Conservation (phyloP, 305 asterid species). For the Fraxinus platypoda region DNA sequence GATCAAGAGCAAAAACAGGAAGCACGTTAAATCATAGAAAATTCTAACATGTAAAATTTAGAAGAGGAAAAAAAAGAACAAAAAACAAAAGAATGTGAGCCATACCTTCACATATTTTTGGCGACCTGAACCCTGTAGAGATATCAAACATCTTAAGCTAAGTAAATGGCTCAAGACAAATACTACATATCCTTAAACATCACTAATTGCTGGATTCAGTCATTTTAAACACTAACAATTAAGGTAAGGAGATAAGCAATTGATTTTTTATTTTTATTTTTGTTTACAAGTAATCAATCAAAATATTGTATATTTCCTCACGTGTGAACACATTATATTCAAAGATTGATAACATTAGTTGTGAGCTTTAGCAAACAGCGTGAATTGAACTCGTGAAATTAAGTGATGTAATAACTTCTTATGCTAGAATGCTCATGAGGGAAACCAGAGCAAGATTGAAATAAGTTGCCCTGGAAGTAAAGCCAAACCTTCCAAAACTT, state of each 20-base stretch:
- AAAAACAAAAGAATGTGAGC: background rate
- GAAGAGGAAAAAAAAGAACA: background rate
- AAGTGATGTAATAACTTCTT: background rate
- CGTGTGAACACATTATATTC: background rate
- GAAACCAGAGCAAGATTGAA: background rate
- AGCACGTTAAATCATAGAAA: constrained; percentile 11
- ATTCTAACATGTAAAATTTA: background rate
- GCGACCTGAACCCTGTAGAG: constrained; percentile 41
- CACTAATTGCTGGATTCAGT: background rate
- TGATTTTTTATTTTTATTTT: background rate
- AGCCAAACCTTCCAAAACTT: background rate
- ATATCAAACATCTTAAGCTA: constrained; percentile 23
- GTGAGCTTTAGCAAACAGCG: background rate
- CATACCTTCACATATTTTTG: constrained; percentile 53
- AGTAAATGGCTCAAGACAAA: background rate
- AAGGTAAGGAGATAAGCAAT: background rate
- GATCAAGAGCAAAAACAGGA: constrained; percentile 7
- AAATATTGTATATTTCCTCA: background rate
- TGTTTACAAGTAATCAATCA: background rate
- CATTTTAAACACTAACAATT: background rate
- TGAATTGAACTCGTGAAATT: background rate
- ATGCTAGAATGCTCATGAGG: background rate
- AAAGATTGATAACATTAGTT: background rate
- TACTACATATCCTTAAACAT: background rate
- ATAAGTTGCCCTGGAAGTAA: background rate